phyloP scores from a whole-genome alignment of 2,329 filamentous ascomycete species.

The Cladosporium halotolerans region DNA sequence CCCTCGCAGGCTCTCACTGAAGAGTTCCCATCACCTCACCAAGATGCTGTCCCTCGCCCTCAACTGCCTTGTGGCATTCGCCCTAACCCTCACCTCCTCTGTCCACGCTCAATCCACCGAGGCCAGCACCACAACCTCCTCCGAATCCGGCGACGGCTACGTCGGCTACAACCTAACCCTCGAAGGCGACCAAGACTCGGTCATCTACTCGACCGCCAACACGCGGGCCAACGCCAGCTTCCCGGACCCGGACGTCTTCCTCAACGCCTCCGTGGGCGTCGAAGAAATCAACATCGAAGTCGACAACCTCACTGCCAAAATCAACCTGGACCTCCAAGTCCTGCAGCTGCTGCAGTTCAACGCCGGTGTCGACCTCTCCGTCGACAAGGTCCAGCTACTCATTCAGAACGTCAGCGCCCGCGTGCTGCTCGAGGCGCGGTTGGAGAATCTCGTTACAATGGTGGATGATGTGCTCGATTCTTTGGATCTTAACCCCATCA shows the following conservation, averaged over 20 bases:
- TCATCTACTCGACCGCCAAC: slow-evolving; percentile 41
- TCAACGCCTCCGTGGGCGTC: slow-evolving; percentile 54
- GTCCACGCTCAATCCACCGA: slow-evolving; percentile 17
- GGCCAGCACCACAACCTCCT: slow-evolving; percentile 22
- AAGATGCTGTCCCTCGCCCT: slow-evolving; percentile 8
- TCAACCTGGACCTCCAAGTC: slow-evolving; percentile 51
- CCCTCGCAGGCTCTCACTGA: background rate
- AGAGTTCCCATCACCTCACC: too few relatives aligned
- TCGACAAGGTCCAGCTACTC: slow-evolving; percentile 50
- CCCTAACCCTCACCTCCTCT: slow-evolving; percentile 24
- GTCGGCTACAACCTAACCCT: slow-evolving; percentile 28
- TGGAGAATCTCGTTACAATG: slow-evolving; percentile 56
- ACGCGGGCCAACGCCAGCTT: slow-evolving; percentile 36
- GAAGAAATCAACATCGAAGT: slow-evolving; percentile 55
- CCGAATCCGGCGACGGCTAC: slow-evolving; percentile 14
- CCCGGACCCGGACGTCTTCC: slow-evolving; percentile 49
- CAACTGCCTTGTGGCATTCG: slow-evolving; percentile 13
- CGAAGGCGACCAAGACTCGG: slow-evolving; percentile 29
- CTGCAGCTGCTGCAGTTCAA: slow-evolving; percentile 54
- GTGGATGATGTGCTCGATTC: slow-evolving; percentile 52
- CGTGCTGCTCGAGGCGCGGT: slow-evolving; percentile 53
- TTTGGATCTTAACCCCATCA: slow-evolving; percentile 55
- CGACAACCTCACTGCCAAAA: slow-evolving; percentile 45
- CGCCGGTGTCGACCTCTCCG: slow-evolving; percentile 54
- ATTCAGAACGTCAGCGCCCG: slow-evolving; percentile 56